These are phyloP conservation scores for Kodamaea fukazawae DNA, from an alignment of 805 yeast genomes.

Conservation along the genomic window DNA sequence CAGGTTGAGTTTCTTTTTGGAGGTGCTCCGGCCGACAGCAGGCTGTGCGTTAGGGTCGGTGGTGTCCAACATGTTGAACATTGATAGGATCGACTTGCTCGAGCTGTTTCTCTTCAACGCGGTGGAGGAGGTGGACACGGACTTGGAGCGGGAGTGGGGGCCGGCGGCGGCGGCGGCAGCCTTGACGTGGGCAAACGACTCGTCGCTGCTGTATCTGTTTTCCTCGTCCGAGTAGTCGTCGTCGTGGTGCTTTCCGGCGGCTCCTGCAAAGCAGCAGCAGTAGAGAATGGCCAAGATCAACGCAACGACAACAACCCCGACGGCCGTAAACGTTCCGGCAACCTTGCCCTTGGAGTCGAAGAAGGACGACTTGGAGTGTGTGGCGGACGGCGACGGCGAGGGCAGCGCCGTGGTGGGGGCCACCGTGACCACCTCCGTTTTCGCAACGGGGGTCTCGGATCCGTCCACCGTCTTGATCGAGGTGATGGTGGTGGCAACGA, in stretches of 20 bases:
- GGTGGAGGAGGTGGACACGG: constrained; percentile 3
- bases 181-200: constrained; percentile 10
- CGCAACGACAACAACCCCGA: constrained; percentile 59
- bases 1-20: constrained; percentile 10
- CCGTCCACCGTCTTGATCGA: constrained; percentile 21
- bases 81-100: constrained; percentile 31
- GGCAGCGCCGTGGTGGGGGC: too few relatives aligned
- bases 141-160: constrained; percentile 10
- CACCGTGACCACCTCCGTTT: constrained; percentile 25
- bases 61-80: constrained; percentile 18
- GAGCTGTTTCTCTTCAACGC: constrained; percentile 33
- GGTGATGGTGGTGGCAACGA: constrained; percentile 18
- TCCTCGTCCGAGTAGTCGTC: constrained; percentile 40
- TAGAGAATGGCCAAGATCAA: constrained; percentile 42
- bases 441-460: constrained; percentile 20
- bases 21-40: constrained; percentile 12
- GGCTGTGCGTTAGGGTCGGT: constrained; percentile 7
- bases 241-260: constrained; percentile 10
- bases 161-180: constrained; percentile 8
- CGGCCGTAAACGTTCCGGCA: constrained; percentile 81
- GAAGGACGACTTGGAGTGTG: constrained; percentile 38
- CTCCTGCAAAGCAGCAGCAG: constrained; percentile 36
- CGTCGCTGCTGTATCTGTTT: constrained; percentile 28
- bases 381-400: constrained; percentile 7
- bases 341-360: constrained; percentile 73